These are phyloP conservation scores for Geotrichum histeridarum DNA, from an alignment of 1,139 yeast genomes.

Conservation along the genomic window DNA sequence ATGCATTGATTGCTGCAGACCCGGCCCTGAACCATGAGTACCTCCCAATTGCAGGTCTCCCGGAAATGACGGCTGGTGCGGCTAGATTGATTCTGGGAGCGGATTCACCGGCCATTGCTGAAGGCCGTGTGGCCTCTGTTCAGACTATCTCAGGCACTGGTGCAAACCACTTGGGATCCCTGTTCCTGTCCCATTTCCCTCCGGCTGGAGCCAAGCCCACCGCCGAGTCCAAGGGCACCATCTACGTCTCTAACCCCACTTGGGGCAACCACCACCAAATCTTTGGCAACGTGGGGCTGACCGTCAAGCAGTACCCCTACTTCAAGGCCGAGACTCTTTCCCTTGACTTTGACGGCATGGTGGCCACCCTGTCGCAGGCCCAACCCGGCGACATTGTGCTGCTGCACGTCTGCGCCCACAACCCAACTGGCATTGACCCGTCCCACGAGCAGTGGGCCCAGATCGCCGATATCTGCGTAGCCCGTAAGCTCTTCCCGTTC, in stretches of 20 bases:
- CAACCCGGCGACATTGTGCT: conserved; percentile 48
- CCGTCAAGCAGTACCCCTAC: conserved; percentile 69
- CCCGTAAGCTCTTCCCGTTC: conserved; percentile 60
- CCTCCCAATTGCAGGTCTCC: conserved; percentile 74
- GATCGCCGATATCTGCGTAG: conserved; percentile 56
- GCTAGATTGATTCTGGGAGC: conserved; percentile 76
- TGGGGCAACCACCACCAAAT: conserved; percentile 95
- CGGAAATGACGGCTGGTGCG: conserved; percentile 63
- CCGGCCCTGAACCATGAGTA: conserved; percentile 85
- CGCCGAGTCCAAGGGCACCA: conserved; percentile 30
- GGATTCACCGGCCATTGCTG: conserved; percentile 51
- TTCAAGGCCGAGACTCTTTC: conserved; percentile 64
- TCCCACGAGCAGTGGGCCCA: conserved; percentile 70
- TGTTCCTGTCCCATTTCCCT: conserved; percentile 54
- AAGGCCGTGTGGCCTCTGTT: conserved; percentile 58
- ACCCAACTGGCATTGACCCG: conserved; percentile 94
- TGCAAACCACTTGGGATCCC: conserved; percentile 83
- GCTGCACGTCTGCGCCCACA: conserved; percentile 93
- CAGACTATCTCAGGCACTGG: conserved; percentile 96
- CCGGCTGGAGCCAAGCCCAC: conserved; percentile 34
- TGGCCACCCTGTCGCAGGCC: conserved; percentile 31
- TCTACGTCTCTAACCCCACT: conserved; percentile 84
- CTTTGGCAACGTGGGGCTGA: conserved; percentile 61
- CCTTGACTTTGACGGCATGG: conserved; percentile 49
- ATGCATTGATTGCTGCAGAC: conserved; percentile 48